Base-by-base conservation (phyloP, 2,329 filamentous ascomycete genomes). In the Cladosporium sp. region DNA sequence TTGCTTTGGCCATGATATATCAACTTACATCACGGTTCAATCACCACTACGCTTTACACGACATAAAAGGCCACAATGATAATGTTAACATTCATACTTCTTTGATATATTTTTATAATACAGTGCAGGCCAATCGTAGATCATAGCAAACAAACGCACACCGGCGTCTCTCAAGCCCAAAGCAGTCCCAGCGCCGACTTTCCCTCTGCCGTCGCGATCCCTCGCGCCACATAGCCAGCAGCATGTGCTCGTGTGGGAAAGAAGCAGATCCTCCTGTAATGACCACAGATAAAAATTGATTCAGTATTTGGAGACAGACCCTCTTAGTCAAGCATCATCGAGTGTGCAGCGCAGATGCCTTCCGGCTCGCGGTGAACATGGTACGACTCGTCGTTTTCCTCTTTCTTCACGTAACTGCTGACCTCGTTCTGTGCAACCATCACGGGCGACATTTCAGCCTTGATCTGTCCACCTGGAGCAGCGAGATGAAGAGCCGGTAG, bases 401-500 rank as follows among this genome's bases (percentile, higher is more conserved):
- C 69, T 44, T 66, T 68, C 57, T 69, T 67, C 38, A 67, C 66
- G 41, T 61, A 64, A 36, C 51, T 60, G 65, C 69, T 67, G 54
- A 69, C 64, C 61, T 73, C 71, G 49, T 72, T 73, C 68, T 74
- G 72, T 30, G 70, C 65, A 8, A 70, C 68, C 15, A 70, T 71
- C 52, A 74, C 71, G 10, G 72, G 70, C 60, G 74, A 73, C 21
- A 68, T 73, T 61, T 75, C 73, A 10, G 75, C 75, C 28, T 68
- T 63, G 61, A 76, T 69, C 60, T 70, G 68, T 2, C 75, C 75
- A 36, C 74, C 75, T 3, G 75, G 75, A 38, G 75, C 75, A 30
- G 75, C 75, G 26, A 77, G 71, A 51, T 76, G 70, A 21, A 76
- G 68, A 30, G 74, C 75, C 21, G 75, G 75, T 41, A 77, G 68